Base-by-base conservation (phyloP, 1,139 yeast genomes). In the Magnusiomyces tetraspermus region DNA sequence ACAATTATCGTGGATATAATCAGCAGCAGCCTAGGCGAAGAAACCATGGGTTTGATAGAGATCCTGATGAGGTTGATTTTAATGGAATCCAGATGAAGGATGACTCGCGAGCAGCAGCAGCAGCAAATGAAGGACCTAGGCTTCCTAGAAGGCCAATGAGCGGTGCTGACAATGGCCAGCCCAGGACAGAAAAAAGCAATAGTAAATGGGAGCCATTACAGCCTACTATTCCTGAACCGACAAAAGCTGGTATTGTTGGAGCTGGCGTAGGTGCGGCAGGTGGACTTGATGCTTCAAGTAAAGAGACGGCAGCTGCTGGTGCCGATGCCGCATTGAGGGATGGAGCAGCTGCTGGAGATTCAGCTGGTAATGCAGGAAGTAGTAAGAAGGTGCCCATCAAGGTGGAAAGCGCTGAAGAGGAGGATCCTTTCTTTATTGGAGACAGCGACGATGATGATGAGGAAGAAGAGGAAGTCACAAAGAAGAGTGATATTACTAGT, bases 361-460 rank as follows among this genome's bases (percentile, higher is more conserved):
- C 43, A n/a, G 15, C 41, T 26, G 23, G 24, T 2, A 46, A 50
- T 44, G 40, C 46, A 54, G 36, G 50, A 50, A n/a, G 38, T 19
- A 41, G 28, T 60, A 77, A 78, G 60, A 80, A 83, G 83, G 80
- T 78, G 61, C 80, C 82, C 1, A 71, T 80, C 57, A 69, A 73
- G 52, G 67, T 75, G 1, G 80, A 71, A 53, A 73, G 74, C 3
- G 65, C 69, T 33, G 59, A 74, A 28, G 76, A 74, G 54, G 76
- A 79, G 40, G 88, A 82, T 61, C 85, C 87, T 1, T 84, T 84
- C 62, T 73, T 82, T 62, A 83, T 83, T 30, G 83, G 83, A 51
- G 89, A 83, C 61, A 79, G 83, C 63, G 90, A 84, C 58, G 88
- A 82, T 52, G n/a, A n/a, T n/a, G 87, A 82, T 55, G 80, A 76